Evolutionary conservation across 305 asterid species (phyloP).

Genomic region (Fraxinus paxiana): DNA sequence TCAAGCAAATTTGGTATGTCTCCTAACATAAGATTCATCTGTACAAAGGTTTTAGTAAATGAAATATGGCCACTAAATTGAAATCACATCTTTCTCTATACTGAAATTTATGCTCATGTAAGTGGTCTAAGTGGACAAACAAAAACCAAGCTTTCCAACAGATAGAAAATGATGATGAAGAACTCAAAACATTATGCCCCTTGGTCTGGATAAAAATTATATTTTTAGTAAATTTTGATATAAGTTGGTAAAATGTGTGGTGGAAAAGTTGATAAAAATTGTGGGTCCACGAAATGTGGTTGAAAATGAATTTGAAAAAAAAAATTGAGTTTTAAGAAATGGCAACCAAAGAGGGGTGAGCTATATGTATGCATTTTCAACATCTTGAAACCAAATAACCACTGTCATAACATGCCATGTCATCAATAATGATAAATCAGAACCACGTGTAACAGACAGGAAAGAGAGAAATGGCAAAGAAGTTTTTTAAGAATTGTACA

Average conservation of each 20-base stretch:
- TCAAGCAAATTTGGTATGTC: conserved; percentile 83
- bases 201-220: neutral
- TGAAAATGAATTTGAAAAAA: too few relatives aligned
- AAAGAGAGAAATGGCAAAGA: neutral
- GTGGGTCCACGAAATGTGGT: too few relatives aligned
- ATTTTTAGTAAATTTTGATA: too few relatives aligned
- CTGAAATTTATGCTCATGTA: conserved; percentile 1
- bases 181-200: neutral
- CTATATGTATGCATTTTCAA: neutral
- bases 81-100: neutral
- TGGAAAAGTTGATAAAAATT: too few relatives aligned
- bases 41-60: conserved; percentile 40
- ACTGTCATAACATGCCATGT: neutral
- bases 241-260: neutral
- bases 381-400: neutral
- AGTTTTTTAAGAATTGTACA: neutral
- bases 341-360: neutral
- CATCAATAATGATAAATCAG: neutral
- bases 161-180: neutral
- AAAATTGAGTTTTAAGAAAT: neutral
- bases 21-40: conserved; percentile 94
- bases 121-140: neutral
- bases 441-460: neutral
- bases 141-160: conserved; percentile 2
- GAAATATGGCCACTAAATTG: conserved; percentile 21